Evolutionary conservation across 257 asterid species (phyloP).

Genomic region (Petunia secreta): DNA sequence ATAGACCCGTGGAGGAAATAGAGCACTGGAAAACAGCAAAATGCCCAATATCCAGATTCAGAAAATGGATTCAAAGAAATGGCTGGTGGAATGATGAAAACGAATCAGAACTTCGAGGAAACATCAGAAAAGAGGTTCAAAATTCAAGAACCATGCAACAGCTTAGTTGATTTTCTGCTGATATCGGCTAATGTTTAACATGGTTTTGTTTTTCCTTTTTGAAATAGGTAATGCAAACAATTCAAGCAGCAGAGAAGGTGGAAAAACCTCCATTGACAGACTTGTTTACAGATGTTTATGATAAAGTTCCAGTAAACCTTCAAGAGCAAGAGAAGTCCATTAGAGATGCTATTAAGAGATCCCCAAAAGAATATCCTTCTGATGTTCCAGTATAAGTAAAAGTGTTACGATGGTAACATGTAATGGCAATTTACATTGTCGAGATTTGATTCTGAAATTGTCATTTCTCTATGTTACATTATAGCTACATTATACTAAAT

Average conservation of each 20-base stretch:
- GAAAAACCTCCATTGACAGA: slow-evolving; percentile 62
- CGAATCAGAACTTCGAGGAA: slow-evolving; percentile 57
- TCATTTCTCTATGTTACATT: no score
- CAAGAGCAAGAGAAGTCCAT: slow-evolving; percentile 68
- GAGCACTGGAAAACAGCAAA: slow-evolving; percentile 76
- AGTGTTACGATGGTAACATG: neutral
- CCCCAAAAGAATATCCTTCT: slow-evolving; percentile 68
- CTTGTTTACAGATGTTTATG: slow-evolving; percentile 76
- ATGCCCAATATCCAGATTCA: slow-evolving; percentile 61
- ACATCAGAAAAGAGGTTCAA: slow-evolving; percentile 64
- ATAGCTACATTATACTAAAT: no score
- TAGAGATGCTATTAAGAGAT: slow-evolving; percentile 59
- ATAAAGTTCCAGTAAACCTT: slow-evolving; percentile 57
- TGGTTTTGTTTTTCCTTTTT: neutral
- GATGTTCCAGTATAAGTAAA: slow-evolving; percentile 67
- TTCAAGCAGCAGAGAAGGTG: slow-evolving; percentile 68
- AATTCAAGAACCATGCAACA: neutral
- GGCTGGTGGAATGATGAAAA: slow-evolving; percentile 87
- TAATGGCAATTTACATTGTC: no score
- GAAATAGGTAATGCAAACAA: slow-evolving; percentile 63
- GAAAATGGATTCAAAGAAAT: slow-evolving; percentile 71
- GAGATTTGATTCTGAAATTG: no score
- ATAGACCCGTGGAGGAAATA: slow-evolving; percentile 66
- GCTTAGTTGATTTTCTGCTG: neutral
- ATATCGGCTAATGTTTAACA: neutral